A percentile compares a stretch with the other conserved stretches of the same genome.
Evolutionary conservation across 2,329 filamentous ascomycete species (phyloP).

Genomic region (Xylariales sp.): DNA sequence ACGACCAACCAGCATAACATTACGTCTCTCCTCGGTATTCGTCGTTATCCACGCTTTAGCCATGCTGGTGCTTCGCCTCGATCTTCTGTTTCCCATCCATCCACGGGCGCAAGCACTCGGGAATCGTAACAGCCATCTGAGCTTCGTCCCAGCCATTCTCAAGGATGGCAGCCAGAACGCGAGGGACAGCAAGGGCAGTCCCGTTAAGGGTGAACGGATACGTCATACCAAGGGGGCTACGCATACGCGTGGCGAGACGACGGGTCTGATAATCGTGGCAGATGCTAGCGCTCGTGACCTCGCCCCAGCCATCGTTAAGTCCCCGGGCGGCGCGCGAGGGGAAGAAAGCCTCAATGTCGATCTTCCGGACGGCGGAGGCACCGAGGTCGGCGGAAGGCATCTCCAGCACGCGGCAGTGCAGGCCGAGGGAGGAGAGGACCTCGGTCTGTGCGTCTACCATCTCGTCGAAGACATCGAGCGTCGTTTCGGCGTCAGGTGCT

Average conservation of each 20-base stretch:
- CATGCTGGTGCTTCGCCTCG: conserved; percentile 52
- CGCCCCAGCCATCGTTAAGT: conserved; percentile 81
- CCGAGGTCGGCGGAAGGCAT: conserved; percentile 93
- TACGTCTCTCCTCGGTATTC: neutral
- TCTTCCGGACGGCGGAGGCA: conserved; percentile 85
- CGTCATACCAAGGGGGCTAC: conserved; percentile 61
- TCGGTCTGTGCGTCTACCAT: conserved; percentile 89
- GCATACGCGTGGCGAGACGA: conserved; percentile 80
- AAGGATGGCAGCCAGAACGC: conserved; percentile 87
- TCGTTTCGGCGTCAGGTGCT: conserved; percentile 61
- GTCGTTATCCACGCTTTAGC: neutral
- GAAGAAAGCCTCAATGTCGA: conserved; percentile 95
- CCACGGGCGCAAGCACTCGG: conserved; percentile 81
- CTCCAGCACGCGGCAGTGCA: conserved; percentile 89
- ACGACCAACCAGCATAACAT: conserved; percentile 1
- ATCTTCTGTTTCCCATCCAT: conserved; percentile 83
- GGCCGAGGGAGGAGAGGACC: conserved; percentile 79
- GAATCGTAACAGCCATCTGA: conserved; percentile 75
- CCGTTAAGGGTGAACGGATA: conserved; percentile 95
- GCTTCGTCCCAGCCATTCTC: conserved; percentile 90
- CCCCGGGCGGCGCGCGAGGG: conserved; percentile 72
- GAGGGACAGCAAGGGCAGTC: conserved; percentile 89
- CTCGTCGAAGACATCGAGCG: conserved; percentile 78
- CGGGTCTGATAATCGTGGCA: conserved; percentile 96
- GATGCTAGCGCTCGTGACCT: conserved; percentile 89